Base-by-base conservation (phyloP, 2,329 filamentous ascomycete species). In the Alternaria conjuncta region DNA sequence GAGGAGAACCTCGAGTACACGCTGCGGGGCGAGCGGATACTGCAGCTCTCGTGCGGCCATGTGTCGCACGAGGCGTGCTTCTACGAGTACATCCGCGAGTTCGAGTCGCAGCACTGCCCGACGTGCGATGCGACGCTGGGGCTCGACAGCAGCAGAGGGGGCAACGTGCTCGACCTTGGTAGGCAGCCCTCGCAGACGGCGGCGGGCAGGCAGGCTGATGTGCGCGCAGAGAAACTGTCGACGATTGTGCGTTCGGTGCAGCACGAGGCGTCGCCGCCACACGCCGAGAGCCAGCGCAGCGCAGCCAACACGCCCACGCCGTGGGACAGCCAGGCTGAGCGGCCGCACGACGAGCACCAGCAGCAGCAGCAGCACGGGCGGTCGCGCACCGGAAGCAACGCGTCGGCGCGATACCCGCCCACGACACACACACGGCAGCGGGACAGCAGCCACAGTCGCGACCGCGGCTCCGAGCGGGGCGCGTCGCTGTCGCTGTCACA, bases 41-140 rank as follows among this genome's bases (percentile, higher is more conserved):
- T 99, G 57, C 96, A 98, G 79, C 96, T 99, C 75, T 96, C 94
- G 6, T 99, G 96, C 81, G 88, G 90, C n/a, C 96, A 99, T 81
- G 95, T 99, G 64, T 94, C 95, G 11, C 96, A 99, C 79, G 96
- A 98, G 80, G 96, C 95, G 36, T 99, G 96, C 82, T 98, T 99
- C 79, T 98, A 98, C 82, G 96, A 99, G 81, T 97, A 96, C 78
- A 97, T 99, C 73, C 92, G 93, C 75, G 95, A 97, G 76, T 92
- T 95, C 63, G 94, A 98, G 71, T 92, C 92, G 57, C 94, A 98
- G 75, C 94, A 93, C 75, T 99, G 96, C 81, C 96, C 96, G 26
- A 92, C 92, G 69, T 99, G 96, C 81, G 92, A 97, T 84, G 92
- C 94, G 68, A 94, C 96, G 20, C 83, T 99, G 56, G 93, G 94